Percentiles rank a stretch among this genome's conserved stretches.
Evolutionary conservation across 345 rosid genomes (phyloP).

Genomic region (Durio zibethinus): DNA sequence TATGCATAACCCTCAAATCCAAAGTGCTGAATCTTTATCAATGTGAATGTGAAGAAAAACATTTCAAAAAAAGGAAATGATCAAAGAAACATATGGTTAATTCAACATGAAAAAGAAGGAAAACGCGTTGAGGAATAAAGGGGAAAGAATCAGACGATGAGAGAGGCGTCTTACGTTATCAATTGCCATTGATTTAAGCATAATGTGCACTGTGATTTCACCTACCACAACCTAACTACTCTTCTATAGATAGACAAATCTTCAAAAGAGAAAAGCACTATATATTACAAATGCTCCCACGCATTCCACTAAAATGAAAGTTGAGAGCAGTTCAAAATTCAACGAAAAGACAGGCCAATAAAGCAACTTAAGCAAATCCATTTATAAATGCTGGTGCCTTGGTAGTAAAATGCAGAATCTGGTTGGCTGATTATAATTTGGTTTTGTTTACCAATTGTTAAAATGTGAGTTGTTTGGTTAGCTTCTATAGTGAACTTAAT

Average conservation of each 20-base stretch:
- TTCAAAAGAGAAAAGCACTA: background rate
- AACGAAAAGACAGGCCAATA: constrained; percentile 12
- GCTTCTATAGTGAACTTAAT: constrained; percentile 13
- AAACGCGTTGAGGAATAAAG: constrained; percentile 7
- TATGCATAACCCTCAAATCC: background rate
- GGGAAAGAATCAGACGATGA: background rate
- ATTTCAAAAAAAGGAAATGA: background rate
- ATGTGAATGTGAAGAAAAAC: constrained; percentile 3
- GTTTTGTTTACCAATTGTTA: background rate
- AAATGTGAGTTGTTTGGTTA: constrained; percentile 22
- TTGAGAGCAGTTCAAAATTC: background rate
- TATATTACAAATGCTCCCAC: constrained; percentile 3
- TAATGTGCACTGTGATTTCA: background rate
- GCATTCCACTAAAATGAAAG: constrained; percentile 24
- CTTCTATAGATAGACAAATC: background rate
- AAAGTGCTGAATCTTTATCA: background rate
- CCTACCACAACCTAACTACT: background rate
- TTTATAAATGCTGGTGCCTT: background rate
- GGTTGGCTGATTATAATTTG: background rate
- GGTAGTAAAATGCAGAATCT: background rate
- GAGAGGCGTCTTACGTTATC: background rate
- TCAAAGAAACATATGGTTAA: background rate
- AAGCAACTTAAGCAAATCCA: constrained; percentile 8
- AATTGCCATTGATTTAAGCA: background rate
- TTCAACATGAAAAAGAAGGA: background rate